These are phyloP conservation scores for Moricandia arvensis DNA, from an alignment of 345 rosid genomes.

Conservation along the genomic window DNA sequence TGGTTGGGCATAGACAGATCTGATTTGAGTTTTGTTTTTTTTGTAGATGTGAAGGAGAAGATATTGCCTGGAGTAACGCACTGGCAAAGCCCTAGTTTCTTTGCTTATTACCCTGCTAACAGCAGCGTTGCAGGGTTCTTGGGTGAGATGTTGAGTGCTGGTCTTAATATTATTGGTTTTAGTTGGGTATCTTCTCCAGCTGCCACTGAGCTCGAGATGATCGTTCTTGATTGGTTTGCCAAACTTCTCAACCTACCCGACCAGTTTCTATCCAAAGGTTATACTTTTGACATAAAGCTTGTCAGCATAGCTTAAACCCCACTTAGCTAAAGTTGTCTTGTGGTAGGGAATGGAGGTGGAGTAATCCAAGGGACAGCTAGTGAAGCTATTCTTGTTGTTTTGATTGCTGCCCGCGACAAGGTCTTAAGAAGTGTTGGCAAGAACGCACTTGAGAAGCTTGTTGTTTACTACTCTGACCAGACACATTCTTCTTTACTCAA, in stretches of 20 bases:
- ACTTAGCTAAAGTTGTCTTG: neutral
- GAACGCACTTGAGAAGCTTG: conserved; percentile 63
- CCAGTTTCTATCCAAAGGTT: conserved; percentile 65
- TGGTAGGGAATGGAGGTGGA: conserved; percentile 84
- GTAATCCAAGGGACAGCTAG: conserved; percentile 92
- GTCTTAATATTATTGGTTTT: conserved; percentile 70
- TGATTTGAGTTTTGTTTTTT: neutral
- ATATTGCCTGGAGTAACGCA: conserved; percentile 84
- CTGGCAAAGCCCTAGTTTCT: conserved; percentile 73
- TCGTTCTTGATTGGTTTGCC: conserved; percentile 50
- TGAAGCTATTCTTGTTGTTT: conserved; percentile 78
- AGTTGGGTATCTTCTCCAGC: conserved; percentile 95
- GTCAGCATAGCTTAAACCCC: neutral
- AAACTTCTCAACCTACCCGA: too few species aligned
- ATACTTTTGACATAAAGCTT: neutral
- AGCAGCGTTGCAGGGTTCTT: conserved; percentile 29
- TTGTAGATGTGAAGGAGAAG: conserved; percentile 61
- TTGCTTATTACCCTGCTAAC: too few species aligned
- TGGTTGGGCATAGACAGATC: neutral
- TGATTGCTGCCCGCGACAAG: conserved; percentile 77
- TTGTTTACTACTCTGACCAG: conserved; percentile 82
- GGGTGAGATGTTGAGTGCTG: conserved; percentile 96
- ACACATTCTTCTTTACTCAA: conserved; percentile 81
- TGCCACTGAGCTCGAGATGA: conserved; percentile 85
- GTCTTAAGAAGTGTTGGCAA: conserved; percentile 54